A percentile compares a stretch with the other conserved stretches of the same genome.
phyloP scores from a whole-genome alignment of 164 flowering plant species.

The Buxus sempervirens region DNA sequence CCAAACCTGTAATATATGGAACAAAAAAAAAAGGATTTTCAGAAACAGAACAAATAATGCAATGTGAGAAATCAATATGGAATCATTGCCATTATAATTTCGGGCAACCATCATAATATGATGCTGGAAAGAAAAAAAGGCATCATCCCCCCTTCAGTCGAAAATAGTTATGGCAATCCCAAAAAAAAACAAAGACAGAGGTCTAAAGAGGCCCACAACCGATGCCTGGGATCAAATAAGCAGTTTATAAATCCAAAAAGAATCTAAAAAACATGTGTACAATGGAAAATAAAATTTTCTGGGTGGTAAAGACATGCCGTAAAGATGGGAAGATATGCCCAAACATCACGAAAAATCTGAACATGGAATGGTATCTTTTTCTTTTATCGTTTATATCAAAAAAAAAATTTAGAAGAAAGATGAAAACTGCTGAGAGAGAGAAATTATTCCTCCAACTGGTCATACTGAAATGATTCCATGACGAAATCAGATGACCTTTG shows the following conservation, averaged over 20 bases:
- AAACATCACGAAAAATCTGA: background rate
- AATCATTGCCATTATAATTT: background rate
- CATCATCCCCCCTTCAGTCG: background rate
- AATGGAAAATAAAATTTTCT: background rate
- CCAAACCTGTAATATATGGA: slow-evolving; percentile 86
- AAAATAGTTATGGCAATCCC: too few relatives aligned
- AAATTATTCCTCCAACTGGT: too few relatives aligned
- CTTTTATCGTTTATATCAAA: too few relatives aligned
- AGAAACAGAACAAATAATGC: background rate
- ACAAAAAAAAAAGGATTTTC: slow-evolving; percentile 4
- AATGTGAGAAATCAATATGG: background rate
- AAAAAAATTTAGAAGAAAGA: too few relatives aligned
- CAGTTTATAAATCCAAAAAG: background rate
- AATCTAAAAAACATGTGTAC: background rate
- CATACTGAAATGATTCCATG: too few relatives aligned
- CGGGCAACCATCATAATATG: background rate
- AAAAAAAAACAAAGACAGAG: too few relatives aligned
- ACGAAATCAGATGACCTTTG: too few relatives aligned
- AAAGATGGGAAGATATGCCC: too few relatives aligned
- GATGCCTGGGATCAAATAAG: background rate
- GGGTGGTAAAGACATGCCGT: too few relatives aligned
- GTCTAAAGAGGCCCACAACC: background rate
- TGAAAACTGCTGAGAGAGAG: too few relatives aligned
- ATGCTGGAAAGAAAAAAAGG: background rate
- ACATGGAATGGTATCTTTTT: too few relatives aligned